These are phyloP conservation scores for Plasmodium sp. DNA, from an alignment of 169 alveolate genomes.

Conservation along the genomic window DNA sequence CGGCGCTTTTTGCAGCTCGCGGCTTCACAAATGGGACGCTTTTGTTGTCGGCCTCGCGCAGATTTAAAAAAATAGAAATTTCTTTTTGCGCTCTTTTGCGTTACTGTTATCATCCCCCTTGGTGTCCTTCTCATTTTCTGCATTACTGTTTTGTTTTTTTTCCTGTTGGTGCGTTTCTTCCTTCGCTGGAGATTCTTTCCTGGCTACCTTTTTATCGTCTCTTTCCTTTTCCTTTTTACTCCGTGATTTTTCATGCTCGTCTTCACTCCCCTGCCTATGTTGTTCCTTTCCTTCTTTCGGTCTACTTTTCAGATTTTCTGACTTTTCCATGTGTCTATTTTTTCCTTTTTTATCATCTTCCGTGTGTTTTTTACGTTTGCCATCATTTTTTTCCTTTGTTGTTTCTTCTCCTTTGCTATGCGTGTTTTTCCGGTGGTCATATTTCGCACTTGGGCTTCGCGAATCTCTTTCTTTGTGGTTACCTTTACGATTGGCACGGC, in stretches of 20 bases:
- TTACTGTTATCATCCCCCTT: neutral
- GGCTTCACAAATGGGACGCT: neutral
- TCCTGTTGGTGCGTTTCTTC: neutral
- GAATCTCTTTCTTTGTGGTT: neutral
- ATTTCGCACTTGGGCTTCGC: neutral
- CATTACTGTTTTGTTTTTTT: neutral
- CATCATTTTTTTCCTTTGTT: neutral
- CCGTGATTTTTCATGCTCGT: neutral
- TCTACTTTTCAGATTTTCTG: neutral
- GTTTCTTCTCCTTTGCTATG: neutral
- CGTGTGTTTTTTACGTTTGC: neutral
- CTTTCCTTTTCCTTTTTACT: neutral
- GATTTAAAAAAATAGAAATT: neutral
- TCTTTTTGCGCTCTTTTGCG: neutral
- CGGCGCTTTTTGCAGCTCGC: neutral
- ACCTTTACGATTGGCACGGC: neutral
- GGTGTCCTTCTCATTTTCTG: neutral
- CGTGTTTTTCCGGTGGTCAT: neutral
- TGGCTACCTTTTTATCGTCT: neutral
- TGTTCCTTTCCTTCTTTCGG: neutral
- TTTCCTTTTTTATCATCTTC: neutral
- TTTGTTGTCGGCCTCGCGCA: neutral
- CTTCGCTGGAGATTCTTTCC: neutral
- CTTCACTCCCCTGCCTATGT: neutral
- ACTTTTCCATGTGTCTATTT: neutral